Evolutionary conservation across 1,139 yeast species (phyloP).

Genomic region (Zhuliangozyma blackwelliae): DNA sequence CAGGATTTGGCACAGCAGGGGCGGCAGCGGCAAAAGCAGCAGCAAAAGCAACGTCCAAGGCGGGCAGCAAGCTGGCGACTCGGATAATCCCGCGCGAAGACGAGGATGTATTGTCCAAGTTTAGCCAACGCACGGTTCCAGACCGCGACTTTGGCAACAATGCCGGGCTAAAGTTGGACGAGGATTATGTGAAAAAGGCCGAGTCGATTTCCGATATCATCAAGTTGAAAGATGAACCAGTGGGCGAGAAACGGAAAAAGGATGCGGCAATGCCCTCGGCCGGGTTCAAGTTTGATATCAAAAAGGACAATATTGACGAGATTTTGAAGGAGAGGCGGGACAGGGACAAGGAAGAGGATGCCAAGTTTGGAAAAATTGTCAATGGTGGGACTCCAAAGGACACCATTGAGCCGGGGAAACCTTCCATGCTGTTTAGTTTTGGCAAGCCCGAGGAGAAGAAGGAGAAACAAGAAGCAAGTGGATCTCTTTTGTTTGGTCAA

Average conservation of each 20-base stretch:
- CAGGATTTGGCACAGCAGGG: slow-evolving; percentile 19
- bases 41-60: not conserved
- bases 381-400: too few species aligned
- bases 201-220: slow-evolving; percentile 25
- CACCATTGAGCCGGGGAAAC: too few species aligned
- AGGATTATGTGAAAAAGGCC: slow-evolving; percentile 22
- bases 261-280: slow-evolving; percentile 26
- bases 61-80: slow-evolving; percentile 3
- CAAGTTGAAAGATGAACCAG: slow-evolving; percentile 22
- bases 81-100: slow-evolving; percentile 10
- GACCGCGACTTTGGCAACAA: slow-evolving; percentile 11
- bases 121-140: too few species aligned
- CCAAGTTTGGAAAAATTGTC: too few species aligned
- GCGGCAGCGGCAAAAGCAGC: too few species aligned
- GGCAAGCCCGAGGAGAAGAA: too few species aligned
- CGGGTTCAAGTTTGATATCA: slow-evolving; percentile 35
- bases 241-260: slow-evolving; percentile 3
- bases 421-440: too few species aligned
- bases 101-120: slow-evolving; percentile 8
- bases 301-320: slow-evolving; percentile 21
- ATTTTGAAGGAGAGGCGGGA: slow-evolving; percentile 19
- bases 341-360: slow-evolving; percentile 9
- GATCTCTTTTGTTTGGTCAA: not conserved
- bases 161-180: slow-evolving; percentile 21
- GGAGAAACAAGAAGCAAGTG: too few species aligned